A percentile compares a stretch with the other conserved stretches of the same genome.
phyloP scores from a whole-genome alignment of 306 rosid species.

The Elaeagnus macrophylla region DNA sequence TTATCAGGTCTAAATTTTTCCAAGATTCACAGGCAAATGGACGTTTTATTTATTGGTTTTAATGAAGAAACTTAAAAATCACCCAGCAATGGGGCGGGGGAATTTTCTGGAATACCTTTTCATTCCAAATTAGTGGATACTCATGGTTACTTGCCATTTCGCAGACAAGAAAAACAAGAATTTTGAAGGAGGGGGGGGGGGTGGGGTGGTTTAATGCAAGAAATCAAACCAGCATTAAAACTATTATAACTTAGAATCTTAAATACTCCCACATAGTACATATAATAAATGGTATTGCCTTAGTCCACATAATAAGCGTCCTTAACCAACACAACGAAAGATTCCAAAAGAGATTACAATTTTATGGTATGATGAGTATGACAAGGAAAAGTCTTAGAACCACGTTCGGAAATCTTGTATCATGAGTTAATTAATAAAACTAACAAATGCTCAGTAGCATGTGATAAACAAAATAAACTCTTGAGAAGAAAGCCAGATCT shows the following conservation, averaged over 20 bases:
- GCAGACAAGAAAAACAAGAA: too few species aligned
- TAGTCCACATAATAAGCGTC: too few species aligned
- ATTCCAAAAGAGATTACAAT: neutral
- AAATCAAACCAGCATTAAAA: too few species aligned
- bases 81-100: neutral
- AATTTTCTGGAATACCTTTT: too few species aligned
- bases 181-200: too few species aligned
- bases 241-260: too few species aligned
- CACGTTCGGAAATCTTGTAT: neutral
- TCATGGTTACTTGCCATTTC: too few species aligned
- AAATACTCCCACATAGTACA: too few species aligned
- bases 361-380: neutral
- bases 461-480: neutral
- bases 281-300: too few species aligned
- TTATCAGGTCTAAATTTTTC: conserved; percentile 28
- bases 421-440: neutral
- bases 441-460: conserved; percentile 1
- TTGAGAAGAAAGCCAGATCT: neutral
- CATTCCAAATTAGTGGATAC: too few species aligned
- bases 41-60: neutral
- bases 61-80: neutral
- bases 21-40: neutral
- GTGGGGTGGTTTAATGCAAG: too few species aligned
- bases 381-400: neutral
- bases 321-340: too few species aligned